Base-by-base conservation (phyloP, 257 asterid species). In the Solanum chiquidenum region DNA sequence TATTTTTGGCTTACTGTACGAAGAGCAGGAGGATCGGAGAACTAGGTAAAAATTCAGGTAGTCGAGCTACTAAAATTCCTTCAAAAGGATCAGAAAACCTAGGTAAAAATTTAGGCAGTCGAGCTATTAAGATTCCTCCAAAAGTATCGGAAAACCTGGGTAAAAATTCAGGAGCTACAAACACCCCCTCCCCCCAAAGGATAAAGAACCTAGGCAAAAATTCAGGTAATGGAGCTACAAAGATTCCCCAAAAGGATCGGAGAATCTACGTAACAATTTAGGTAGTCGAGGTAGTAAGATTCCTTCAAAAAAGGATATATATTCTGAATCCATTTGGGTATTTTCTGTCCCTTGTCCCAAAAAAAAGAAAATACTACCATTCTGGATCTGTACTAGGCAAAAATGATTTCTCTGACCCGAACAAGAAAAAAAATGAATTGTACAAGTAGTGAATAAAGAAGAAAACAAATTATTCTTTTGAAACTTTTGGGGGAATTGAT, bases 351-450 rank as follows among this genome's bases (percentile, higher is more conserved):
- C 98, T 90, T 4, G 99, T 98, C 20, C 98, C 98, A 83, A 94
- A 96, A 62, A 96, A 96, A 90, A 42, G 3, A 42, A 2, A 38
- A 0, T 44, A 44, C 52, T 96, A 96, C 99, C 99, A 96, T 87
- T 95, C 99, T 1, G 99, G 99, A 90, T 96, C 99, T 92, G 98
- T 92, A 87, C 99, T 95, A 0, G 98, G 99, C 90, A 96, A 89
- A 91, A 96, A 93, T 2, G 97, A 95, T 90, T 95, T 96, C 92
- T 94, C 99, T 96, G 91, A 44, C 13, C 29, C 13, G 55, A 46
- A 13, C 55, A 46, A 13, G 55, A 46, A 46, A 46, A 12, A 46
- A 46, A 0, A 12, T 0, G 20, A 13, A 6, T 55, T 18, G 64
- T 55, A 55, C 18, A 18, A 55, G 64, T 18, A 6, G n/a, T 55